Base-by-base conservation (phyloP, 305 asterid genomes). In the Fraxinus dipetala region DNA sequence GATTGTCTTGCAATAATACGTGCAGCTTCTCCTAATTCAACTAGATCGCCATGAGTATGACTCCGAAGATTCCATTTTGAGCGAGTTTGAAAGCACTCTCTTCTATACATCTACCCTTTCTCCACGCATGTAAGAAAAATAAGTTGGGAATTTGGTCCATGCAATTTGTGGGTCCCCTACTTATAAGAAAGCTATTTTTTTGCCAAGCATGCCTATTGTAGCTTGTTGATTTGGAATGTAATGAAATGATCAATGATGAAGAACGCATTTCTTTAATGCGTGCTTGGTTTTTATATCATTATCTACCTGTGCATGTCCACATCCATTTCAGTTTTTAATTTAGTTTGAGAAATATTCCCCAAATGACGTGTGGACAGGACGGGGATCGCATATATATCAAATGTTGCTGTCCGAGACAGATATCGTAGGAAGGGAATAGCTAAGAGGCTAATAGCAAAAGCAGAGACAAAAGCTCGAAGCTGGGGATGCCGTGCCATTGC, bases 401-500 rank as follows among this genome's bases (percentile, higher is more conserved):
- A 95, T 36, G 98, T 95, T 51, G 98, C 98, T 0, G 97, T 95
- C 10, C 93, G 91, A 43, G 96, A 90, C 78, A 87, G 82, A 36
- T 93, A 82, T 59, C 95, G 97, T 1, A 85, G 94, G 40, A 95
- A 93, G 85, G 97, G 99, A 78, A 92, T 95, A 82, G 97, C 91
- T 0, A 95, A 89, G 84, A 87, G 80, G 81, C 92, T 95, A 10
- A 77, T 95, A 24, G 88, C 92, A 3, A 88, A 92, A 85, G 98
- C 98, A 0, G 98, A 92, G 87, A 88, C 92, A 9, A 89, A 92
- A 85, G 99, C 99, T 26, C 85, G 79, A 88, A 85, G 87, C 72
- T 93, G 99, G 98, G 98, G 95, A 7, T 95, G 99, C 54, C 95
- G 96, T 0, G 97, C 97, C 63, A 81, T 95, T 65, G 97, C 98